Evolutionary conservation across 441 rosid species (phyloP).

Genomic region (Croton laevigatus): DNA sequence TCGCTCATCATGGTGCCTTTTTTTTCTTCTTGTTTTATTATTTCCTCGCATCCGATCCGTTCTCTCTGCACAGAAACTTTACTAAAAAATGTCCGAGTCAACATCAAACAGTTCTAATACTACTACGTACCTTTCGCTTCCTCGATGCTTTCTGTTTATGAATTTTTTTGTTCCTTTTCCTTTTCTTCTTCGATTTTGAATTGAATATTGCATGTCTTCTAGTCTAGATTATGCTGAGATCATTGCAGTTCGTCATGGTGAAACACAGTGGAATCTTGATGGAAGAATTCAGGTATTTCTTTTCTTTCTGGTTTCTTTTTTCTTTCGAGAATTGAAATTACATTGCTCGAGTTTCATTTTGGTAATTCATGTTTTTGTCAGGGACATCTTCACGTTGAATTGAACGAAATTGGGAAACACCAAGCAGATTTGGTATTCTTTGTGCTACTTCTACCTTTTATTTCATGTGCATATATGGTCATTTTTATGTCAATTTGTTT

Average conservation of each 20-base stretch:
- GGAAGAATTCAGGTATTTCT: conserved; percentile 50
- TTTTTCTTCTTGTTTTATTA: neutral
- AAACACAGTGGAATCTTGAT: conserved; percentile 61
- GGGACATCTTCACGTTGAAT: conserved; percentile 62
- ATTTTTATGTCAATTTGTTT: conserved; percentile 2
- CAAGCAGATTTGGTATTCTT: conserved; percentile 39
- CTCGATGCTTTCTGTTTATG: neutral
- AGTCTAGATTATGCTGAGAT: conserved; percentile 39
- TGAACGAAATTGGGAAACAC: conserved; percentile 52
- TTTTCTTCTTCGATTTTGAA: neutral
- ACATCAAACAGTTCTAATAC: neutral
- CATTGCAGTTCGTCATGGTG: conserved; percentile 58
- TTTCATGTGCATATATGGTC: conserved; percentile 2
- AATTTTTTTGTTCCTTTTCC: neutral
- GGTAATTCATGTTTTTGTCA: conserved; percentile 11
- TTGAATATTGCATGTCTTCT: conserved; percentile 27
- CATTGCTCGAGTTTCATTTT: neutral
- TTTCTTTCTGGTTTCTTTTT: neutral
- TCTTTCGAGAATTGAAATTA: neutral
- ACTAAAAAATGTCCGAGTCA: conserved; percentile 21
- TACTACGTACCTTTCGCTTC: neutral
- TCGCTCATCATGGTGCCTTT: neutral
- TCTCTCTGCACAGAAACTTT: neutral
- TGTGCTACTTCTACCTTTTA: neutral
- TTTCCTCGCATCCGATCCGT: neutral